These are phyloP conservation scores for Echinosophora koreensis DNA, from an alignment of 306 rosid genomes.

Conservation along the genomic window DNA sequence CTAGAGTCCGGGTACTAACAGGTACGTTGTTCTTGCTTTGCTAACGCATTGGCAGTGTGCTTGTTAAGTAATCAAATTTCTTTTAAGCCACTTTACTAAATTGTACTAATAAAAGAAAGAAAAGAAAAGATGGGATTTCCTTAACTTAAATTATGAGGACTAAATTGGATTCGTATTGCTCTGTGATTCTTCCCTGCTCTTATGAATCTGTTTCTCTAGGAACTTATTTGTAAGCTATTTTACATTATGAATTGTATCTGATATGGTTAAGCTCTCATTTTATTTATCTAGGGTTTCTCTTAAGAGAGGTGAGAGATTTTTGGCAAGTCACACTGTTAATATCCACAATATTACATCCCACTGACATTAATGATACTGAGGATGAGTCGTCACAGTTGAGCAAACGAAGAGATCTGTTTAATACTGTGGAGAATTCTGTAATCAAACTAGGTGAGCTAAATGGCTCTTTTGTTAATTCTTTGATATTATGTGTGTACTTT, in stretches of 20 bases:
- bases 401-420: slow-evolving; percentile 57
- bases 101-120: not conserved
- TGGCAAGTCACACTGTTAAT: slow-evolving; percentile 87
- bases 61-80: slow-evolving; percentile 15
- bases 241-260: slow-evolving; percentile 28
- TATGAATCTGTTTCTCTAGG: not conserved
- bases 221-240: slow-evolving; percentile 6
- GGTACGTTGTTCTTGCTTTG: slow-evolving; percentile 58
- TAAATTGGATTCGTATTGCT: not conserved
- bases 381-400: slow-evolving; percentile 59
- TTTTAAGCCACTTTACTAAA: slow-evolving; percentile 11
- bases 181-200: slow-evolving; percentile 19
- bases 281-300: slow-evolving; percentile 70
- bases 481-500: not conserved
- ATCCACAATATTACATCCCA: slow-evolving; percentile 67
- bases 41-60: slow-evolving; percentile 12
- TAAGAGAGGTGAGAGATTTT: slow-evolving; percentile 76
- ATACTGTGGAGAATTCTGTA: slow-evolving; percentile 64
- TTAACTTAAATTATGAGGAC: not conserved
- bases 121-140: not conserved
- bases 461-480: slow-evolving; percentile 15
- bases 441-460: slow-evolving; percentile 66
- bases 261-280: slow-evolving; percentile 38
- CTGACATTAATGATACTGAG: slow-evolving; percentile 46
- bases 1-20: slow-evolving; percentile 71